Evolutionary conservation across 495 filamentous ascomycete genomes (phyloP), one percentile per base, ranked within the genome.

Genomic region (Saxophila tyrrhenica): DNA sequence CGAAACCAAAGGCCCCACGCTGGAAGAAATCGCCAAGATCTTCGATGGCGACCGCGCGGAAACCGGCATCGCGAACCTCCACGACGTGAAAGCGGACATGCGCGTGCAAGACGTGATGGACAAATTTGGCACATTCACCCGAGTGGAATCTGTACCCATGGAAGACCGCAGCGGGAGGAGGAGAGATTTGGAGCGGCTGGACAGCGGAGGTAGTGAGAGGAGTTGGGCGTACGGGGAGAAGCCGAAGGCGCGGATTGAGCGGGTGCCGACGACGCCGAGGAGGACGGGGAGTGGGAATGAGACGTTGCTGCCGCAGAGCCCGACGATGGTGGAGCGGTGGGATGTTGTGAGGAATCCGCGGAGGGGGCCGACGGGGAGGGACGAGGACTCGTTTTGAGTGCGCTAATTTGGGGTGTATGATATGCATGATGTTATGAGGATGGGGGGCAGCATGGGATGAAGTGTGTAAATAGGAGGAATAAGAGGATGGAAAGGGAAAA

Each of bases 1-100:
- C 23, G 46, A 55, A 19, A 55, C 46, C n/a, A 55, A 55, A 35
- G 77, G 77, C 13, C 76, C 77, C 48, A 86, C 83, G 3, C 73
- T 88, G 42, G 84, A 87, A 64, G 82, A 87, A 65, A 64, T 88
- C 32, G 72, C 74, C 50, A 16, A n/a, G 24, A n/a, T 61, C 22
- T 59, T 55, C 44, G 56, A 62, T 24, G 73, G 75, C 55, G 70
- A 67, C 17, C 58, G 58, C 23, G 62, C 57, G 15, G 64, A 60
- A 20, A 59, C 65, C 13, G 29, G 29, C 13, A 35, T 35, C 13
- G 29, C 29, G 13, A 5, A 35, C 13, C 29, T 35, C 7, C 29
- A 35, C 5, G 29, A 35, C 29, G 29, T 35, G 7, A 35, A 35
- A 13, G 29, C 29, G 29, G 29, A 35, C 13, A 5, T 35, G 29